A percentile compares a stretch with the other conserved stretches of the same genome.
phyloP scores from a whole-genome alignment of 2,329 filamentous ascomycete genomes.

The Xylariales sp. region DNA sequence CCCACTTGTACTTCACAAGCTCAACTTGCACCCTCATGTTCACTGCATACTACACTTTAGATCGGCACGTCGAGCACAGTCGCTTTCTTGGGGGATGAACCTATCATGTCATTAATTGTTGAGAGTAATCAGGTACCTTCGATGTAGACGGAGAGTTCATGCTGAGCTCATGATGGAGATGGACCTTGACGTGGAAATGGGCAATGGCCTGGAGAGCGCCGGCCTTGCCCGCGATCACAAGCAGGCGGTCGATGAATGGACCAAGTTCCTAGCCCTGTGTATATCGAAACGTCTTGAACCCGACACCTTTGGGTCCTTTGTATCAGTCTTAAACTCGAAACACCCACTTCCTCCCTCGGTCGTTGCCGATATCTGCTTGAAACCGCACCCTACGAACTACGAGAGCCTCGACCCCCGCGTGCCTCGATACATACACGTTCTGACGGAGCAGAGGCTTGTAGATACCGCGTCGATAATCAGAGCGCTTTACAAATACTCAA shows the following conservation, averaged over 20 bases:
- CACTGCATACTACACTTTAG: no score
- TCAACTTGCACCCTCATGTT: no score
- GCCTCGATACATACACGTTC: conserved; percentile 52
- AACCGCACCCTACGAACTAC: conserved; percentile 43
- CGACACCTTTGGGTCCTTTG: conserved; percentile 48
- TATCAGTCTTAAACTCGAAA: conserved; percentile 43
- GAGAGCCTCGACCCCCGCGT: conserved; percentile 55
- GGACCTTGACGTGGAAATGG: conserved; percentile 14
- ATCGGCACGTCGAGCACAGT: no score
- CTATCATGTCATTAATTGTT: no score
- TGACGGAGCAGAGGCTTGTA: conserved; percentile 47
- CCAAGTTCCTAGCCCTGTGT: conserved; percentile 45
- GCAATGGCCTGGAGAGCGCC: conserved; percentile 5
- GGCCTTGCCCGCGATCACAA: conserved; percentile 12
- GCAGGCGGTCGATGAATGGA: conserved; percentile 38
- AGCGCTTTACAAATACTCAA: conserved; percentile 53
- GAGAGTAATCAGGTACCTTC: no score
- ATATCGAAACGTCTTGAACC: conserved; percentile 46
- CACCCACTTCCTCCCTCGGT: conserved; percentile 46
- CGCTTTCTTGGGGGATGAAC: no score
- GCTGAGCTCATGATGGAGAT: no score
- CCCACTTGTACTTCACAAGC: no score
- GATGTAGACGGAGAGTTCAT: no score
- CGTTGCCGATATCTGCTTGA: conserved; percentile 55
- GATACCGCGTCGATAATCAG: conserved; percentile 51